phyloP scores from a whole-genome alignment of 805 yeast genomes.

The Saccharomycopsis sp. region DNA sequence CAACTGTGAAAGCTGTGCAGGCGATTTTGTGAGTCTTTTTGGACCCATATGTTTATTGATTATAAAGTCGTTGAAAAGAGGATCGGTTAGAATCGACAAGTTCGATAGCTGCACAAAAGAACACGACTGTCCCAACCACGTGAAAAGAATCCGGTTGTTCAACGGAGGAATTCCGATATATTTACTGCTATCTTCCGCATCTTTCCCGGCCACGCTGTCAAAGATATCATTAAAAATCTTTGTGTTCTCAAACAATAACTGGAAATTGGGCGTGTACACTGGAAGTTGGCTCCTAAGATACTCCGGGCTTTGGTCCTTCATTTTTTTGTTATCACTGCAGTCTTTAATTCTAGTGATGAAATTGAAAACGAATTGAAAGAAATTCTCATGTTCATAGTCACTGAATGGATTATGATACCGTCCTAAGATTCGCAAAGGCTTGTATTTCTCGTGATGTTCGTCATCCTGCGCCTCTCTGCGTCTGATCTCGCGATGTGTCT shows the following conservation, averaged over 20 bases:
- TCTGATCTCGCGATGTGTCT: constrained; percentile 9
- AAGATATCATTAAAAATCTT: constrained; percentile 2
- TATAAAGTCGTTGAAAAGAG: constrained; percentile 63
- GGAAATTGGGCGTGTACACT: constrained; percentile 46
- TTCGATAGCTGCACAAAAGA: constrained; percentile 64
- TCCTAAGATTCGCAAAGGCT: constrained; percentile 55
- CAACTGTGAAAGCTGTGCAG: constrained; percentile 56
- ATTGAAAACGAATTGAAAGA: constrained; percentile 75
- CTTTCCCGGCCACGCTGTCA: constrained; percentile 5
- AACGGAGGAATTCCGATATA: constrained; percentile 30
- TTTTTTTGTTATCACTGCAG: constrained; percentile 48
- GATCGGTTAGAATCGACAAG: constrained; percentile 79
- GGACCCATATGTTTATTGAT: constrained; percentile 70
- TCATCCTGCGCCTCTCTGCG: constrained; percentile 8
- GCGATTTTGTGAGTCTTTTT: constrained; percentile 71
- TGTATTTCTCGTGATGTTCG: constrained; percentile 30
- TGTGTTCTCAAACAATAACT: constrained; percentile 20
- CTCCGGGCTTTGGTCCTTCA: constrained; percentile 38
- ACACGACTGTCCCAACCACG: constrained; percentile 95
- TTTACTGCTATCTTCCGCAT: constrained; percentile 14
- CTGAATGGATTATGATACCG: constrained; percentile 85
- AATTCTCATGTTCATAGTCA: constrained; percentile 85
- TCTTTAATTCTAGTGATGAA: constrained; percentile 55
- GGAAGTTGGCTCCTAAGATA: constrained; percentile 56
- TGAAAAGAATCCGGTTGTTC: constrained; percentile 50